Evolutionary conservation across 306 rosid species (phyloP).

Genomic region (Acacia crassicarpa): DNA sequence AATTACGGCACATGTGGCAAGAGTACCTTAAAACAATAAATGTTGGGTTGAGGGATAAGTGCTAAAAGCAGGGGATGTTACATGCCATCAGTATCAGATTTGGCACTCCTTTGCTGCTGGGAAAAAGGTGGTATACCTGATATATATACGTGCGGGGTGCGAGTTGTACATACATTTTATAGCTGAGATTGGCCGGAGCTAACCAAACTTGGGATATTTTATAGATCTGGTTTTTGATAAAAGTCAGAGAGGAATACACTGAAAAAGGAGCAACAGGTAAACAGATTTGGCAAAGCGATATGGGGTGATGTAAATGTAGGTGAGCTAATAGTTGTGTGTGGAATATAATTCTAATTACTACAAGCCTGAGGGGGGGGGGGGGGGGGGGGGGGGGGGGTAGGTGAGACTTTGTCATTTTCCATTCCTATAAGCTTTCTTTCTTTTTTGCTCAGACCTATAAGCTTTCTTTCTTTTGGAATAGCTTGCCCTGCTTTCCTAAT

Average conservation of each 20-base stretch:
- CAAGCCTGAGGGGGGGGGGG: not conserved
- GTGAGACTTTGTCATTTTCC: not conserved
- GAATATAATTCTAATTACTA: not conserved
- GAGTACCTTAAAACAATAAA: not conserved
- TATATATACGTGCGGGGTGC: not conserved
- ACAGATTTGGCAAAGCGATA: not conserved
- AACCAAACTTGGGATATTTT: constrained; percentile 2
- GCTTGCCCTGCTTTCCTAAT: not conserved
- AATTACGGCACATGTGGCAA: not conserved
- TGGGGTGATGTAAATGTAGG: not conserved
- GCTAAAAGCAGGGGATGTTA: not conserved
- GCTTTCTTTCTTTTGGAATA: not conserved
- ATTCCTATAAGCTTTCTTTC: not conserved
- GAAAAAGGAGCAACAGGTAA: not conserved
- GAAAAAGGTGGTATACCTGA: not conserved
- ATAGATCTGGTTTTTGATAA: not conserved
- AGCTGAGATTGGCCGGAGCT: not conserved
- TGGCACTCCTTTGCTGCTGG: not conserved
- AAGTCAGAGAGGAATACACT: not conserved
- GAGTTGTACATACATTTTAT: not conserved
- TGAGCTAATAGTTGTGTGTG: constrained; percentile 21
- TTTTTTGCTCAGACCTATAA: no score
- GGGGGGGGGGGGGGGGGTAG: not conserved
- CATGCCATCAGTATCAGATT: not conserved
- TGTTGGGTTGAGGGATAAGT: not conserved